Base-by-base conservation (phyloP, 192 early-diverging fungal species). In the Rhizophagus sp. region DNA sequence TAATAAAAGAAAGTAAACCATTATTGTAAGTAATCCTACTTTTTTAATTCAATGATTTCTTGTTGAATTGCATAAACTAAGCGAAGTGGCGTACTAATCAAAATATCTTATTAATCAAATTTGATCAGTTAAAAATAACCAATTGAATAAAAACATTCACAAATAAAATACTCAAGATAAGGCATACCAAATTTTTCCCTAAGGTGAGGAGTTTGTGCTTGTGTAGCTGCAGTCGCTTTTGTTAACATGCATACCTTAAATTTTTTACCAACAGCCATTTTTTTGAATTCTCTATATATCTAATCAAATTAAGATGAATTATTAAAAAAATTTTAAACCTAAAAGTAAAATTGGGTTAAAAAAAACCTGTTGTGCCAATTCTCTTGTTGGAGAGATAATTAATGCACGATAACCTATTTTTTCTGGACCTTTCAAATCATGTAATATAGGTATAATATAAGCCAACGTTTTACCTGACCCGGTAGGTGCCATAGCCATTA, bases 391-490 rank as follows among this genome's bases (percentile, higher is more conserved):
- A 25, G 97, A 93, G 22, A 99, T 93, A 72, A 99, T 92, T 9
- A 97, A 87, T 0, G 96, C 98, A 44, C 98, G 90, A 80, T 94
- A 93, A 19, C 96, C 96, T 11, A 88, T 85, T 79, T 95, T 96
- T 36, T 92, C 90, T 5, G 93, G 94, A 65, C 87, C 87, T 62
- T 95, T 92, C 41, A 99, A 82, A 63, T 92, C 87, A 75, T 97
- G 94, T 68, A 99, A 81, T 34, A 99, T 96, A 0, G 97, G 96
- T 33, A 99, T 85, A 57, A 97, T 77, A 75, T 94, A 99, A 0
- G 98, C 97, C 82, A 98, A 83, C 1, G 98, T 99, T 86, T 99
- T 99, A 82, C 98, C 98, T 7, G 96, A 97, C 74, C 98, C 97
- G 25, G 98, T 99, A 47, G 97, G 98, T 11, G 98, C 96, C 85